These are phyloP conservation scores for Fusarium drepaniforme DNA, from an alignment of 2,329 filamentous ascomycete genomes.

Conservation along the genomic window DNA sequence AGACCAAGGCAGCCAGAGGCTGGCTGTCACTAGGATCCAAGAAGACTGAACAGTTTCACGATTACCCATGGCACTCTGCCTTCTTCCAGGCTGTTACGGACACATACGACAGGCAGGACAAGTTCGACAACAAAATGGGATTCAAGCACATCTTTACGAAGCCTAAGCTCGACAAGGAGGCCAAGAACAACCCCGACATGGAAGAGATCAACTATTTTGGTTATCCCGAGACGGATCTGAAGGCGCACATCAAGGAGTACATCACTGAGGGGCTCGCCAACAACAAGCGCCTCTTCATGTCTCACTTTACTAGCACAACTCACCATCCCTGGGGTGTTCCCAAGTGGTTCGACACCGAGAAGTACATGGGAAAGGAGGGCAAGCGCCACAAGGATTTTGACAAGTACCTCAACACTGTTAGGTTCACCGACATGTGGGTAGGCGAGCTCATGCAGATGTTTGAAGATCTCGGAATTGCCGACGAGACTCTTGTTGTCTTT, in stretches of 20 bases:
- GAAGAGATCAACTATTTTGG: conserved; percentile 49
- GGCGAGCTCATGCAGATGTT: conserved; percentile 48
- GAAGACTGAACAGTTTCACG: conserved; percentile 37
- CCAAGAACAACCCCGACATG: conserved; percentile 33
- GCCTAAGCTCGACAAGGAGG: conserved; percentile 43
- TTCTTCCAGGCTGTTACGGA: conserved; percentile 52
- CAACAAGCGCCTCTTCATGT: conserved; percentile 49
- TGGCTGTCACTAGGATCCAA: conserved; percentile 17
- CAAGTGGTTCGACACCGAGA: conserved; percentile 41
- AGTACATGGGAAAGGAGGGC: conserved; percentile 40
- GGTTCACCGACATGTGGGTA: conserved; percentile 49
- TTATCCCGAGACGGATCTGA: conserved; percentile 47
- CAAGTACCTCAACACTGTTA: conserved; percentile 48
- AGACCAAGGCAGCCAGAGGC: conserved; percentile 8
- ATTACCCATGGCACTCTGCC: conserved; percentile 45
- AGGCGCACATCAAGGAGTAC: conserved; percentile 48
- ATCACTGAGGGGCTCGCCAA: conserved; percentile 46
- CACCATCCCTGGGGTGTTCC: conserved; percentile 48
- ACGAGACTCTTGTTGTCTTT: conserved; percentile 49
- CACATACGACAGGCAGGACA: conserved; percentile 49
- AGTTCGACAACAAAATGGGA: conserved; percentile 47
- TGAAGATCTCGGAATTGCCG: conserved; percentile 47
- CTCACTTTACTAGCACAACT: conserved; percentile 51
- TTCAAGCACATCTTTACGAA: conserved; percentile 47
- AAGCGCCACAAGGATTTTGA: conserved; percentile 46